Percentiles rank a stretch among this genome's conserved stretches.
Evolutionary conservation across 2,329 filamentous ascomycete genomes (phyloP).

Genomic region (Penicillium sp.): DNA sequence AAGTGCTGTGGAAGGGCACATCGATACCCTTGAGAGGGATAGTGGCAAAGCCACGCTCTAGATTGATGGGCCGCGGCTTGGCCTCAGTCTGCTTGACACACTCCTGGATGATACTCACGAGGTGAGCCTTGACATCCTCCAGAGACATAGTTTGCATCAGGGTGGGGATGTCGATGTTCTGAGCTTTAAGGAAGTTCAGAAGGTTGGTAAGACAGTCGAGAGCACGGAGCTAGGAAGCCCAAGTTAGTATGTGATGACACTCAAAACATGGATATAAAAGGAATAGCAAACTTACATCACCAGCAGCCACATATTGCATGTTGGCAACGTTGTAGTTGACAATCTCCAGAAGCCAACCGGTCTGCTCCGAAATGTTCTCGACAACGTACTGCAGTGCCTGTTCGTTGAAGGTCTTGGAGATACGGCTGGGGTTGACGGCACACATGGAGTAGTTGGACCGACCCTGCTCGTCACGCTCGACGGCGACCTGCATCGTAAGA

Average conservation of each 20-base stretch:
- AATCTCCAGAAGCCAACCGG: conserved; percentile 94
- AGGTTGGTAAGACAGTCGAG: conserved; percentile 68
- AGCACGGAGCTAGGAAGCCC: conserved; percentile 49
- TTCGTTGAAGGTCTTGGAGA: conserved; percentile 98
- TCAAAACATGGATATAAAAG: background rate
- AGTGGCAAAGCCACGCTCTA: conserved; percentile 92
- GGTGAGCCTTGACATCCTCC: conserved; percentile 84
- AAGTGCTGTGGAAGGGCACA: conserved; percentile 98
- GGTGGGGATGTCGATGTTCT: conserved; percentile 95
- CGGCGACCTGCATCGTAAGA: conserved; percentile 97
- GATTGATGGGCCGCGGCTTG: conserved; percentile 82
- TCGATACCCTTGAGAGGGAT: conserved; percentile 97
- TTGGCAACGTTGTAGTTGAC: conserved; percentile 86
- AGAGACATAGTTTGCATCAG: conserved; percentile 81
- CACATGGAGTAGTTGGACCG: conserved; percentile 99
- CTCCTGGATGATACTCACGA: conserved; percentile 84
- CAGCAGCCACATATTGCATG: conserved; percentile 65
- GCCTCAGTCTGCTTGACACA: conserved; percentile 80
- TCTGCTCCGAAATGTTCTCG: conserved; percentile 88
- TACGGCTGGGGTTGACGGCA: conserved; percentile 95
- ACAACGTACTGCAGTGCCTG: conserved; percentile 95
- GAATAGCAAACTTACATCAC: conserved; percentile 48
- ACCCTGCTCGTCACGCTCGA: conserved; percentile 87
- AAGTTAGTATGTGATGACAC: conserved; percentile 19
- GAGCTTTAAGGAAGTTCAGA: conserved; percentile 90